phyloP scores from a whole-genome alignment of 192 early-diverging fungal genomes.

The Backusella mclennaniae region DNA sequence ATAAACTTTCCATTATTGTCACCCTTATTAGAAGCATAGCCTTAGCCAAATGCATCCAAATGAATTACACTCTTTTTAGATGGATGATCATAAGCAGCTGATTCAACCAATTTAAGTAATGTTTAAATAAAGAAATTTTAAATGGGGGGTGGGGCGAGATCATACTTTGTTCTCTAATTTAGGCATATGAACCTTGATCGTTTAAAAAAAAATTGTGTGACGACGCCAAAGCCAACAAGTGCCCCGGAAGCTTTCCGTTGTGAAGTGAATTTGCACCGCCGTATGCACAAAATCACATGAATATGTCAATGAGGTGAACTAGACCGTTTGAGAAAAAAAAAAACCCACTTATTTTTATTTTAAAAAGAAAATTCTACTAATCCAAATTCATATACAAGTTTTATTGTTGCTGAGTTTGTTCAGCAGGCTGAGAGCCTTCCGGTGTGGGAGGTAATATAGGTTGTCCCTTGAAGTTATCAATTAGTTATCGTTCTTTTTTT shows the following conservation, averaged over 20 bases:
- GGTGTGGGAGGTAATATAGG: not conserved
- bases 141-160: slow-evolving; percentile 5
- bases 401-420: slow-evolving; percentile 6
- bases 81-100: slow-evolving; percentile 1
- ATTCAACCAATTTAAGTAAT: not conserved
- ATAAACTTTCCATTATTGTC: not conserved
- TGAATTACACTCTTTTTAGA: slow-evolving; percentile 5
- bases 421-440: not conserved
- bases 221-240: slow-evolving; percentile 8
- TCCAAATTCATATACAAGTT: not conserved
- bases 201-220: not conserved
- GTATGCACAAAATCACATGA: slow-evolving; percentile 12
- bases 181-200: not conserved
- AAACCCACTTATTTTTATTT: not conserved
- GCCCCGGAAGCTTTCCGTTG: slow-evolving; percentile 13
- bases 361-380: not conserved
- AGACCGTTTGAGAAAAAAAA: not conserved
- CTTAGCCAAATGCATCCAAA: not conserved
- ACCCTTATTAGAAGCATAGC: not conserved
- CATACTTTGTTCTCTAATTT: slow-evolving; percentile 5
- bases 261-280: not conserved
- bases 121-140: slow-evolving; percentile 2
- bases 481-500: not conserved
- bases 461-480: slow-evolving; percentile 7
- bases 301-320: not conserved